Base-by-base conservation (phyloP, 2,329 filamentous ascomycete species). In the Juglanconis juglandina region DNA sequence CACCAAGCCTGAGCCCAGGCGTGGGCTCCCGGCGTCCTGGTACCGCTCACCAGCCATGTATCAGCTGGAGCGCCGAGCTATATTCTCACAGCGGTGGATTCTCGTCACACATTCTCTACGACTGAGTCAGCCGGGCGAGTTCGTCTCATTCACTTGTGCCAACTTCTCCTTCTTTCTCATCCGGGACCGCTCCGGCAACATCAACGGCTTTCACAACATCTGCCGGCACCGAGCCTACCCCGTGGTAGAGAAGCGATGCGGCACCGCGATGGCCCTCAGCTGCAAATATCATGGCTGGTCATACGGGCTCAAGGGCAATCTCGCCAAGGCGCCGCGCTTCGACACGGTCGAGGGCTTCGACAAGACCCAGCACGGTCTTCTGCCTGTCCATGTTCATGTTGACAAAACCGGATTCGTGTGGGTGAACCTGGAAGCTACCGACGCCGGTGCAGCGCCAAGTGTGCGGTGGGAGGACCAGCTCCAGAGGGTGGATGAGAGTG, bases 221-320 rank as follows among this genome's bases (percentile, higher is more conserved):
- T 79, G 76, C 64, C 71, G 76, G 30, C 76, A 79, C 64, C 73
- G 76, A 1, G 77, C 76, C 2, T 78, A 76, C 57, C 75, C 76
- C 1, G 70, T 78, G 1, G 70, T 76, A 0, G 71, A 71, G 49
- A 72, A 73, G 54, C 68, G 70, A 1, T 68, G 68, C 2, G 75
- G 76, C 2, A 74, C 71, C 32, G 70, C 73, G 1, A 71, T 70
- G 34, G 70, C 77, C 5, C 70, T 78, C n/a, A 71, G 70, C 11
- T 79, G 77, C 66, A 73, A 73, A 56, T 79, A 79, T 51, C 77
- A 79, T 56, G 77, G 77, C 7, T 79, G 77, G 77, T 77, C 75
- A 5, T 79, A 79, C 57, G 71, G 73, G 3, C 69, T 73, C 42
- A 74, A 72, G 41, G 77, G 77, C 3, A 72, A 73, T 8, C 69